A percentile compares a stretch with the other conserved stretches of the same genome.
These are phyloP conservation scores for Penicillium canariense DNA, from an alignment of 495 filamentous ascomycete species.

Conservation along the genomic window DNA sequence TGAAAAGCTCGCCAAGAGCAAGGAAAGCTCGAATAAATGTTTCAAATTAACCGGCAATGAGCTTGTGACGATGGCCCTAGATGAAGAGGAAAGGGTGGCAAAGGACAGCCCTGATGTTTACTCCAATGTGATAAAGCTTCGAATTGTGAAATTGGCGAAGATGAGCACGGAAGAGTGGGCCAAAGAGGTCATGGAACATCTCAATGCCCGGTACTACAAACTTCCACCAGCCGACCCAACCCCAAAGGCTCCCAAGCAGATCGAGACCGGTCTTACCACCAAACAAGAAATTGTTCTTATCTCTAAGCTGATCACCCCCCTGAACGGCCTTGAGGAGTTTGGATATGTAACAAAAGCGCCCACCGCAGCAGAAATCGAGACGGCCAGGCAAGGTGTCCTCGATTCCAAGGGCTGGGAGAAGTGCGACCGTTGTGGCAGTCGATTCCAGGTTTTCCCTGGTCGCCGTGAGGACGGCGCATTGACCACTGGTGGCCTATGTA, in stretches of 20 bases:
- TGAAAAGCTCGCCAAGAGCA: constrained; percentile 44
- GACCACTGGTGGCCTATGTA: constrained; percentile 72
- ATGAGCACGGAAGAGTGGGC: constrained; percentile 68
- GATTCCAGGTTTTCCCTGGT: constrained; percentile 92
- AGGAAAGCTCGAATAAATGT: constrained; percentile 54
- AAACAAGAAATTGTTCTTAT: constrained; percentile 68
- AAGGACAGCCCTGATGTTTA: constrained; percentile 67
- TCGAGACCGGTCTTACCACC: constrained; percentile 66
- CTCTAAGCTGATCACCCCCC: constrained; percentile 54
- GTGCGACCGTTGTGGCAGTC: constrained; percentile 80
- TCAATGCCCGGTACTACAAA: constrained; percentile 45
- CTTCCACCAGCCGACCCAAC: constrained; percentile 11
- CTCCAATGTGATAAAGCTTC: constrained; percentile 73
- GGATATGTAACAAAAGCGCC: constrained; percentile 73
- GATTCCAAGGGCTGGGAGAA: constrained; percentile 73
- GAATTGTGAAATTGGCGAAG: constrained; percentile 69
- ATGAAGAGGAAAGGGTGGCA: constrained; percentile 80
- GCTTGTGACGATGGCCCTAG: constrained; percentile 72
- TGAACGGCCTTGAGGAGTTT: constrained; percentile 56
- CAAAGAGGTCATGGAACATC: constrained; percentile 40
- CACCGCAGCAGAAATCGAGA: constrained; percentile 55
- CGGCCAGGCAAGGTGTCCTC: constrained; percentile 61
- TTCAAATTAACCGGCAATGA: constrained; percentile 64
- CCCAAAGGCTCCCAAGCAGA: constrained; percentile 24
- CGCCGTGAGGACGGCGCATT: constrained; percentile 79